Evolutionary conservation across 202 grass and related monocot genomes (phyloP).

Genomic region (Cymbopogon flexuosus): DNA sequence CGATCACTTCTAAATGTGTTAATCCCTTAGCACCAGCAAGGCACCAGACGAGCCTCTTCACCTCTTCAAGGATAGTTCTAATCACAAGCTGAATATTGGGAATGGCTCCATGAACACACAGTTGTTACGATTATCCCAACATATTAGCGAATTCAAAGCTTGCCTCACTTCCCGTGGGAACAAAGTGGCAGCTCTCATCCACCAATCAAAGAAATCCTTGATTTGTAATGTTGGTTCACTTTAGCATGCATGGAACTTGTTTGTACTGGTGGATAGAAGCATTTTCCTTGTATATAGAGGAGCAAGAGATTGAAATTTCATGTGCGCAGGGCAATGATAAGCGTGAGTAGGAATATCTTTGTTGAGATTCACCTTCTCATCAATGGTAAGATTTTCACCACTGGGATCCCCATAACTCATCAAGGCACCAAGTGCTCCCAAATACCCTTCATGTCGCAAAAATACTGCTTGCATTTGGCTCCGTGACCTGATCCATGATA

Average conservation of each 20-base stretch:
- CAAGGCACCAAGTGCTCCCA: slow-evolving; percentile 92
- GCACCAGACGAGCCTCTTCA: not conserved
- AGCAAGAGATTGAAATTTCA: not conserved
- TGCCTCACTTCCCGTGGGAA: not conserved
- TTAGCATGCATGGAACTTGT: slow-evolving; percentile 1
- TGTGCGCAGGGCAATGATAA: slow-evolving; percentile 20
- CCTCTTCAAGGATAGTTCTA: not conserved
- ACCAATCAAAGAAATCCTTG: not conserved
- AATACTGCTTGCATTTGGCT: slow-evolving; percentile 93
- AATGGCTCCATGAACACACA: not conserved
- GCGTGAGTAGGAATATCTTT: not conserved
- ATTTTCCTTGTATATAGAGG: not conserved
- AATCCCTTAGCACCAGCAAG: not conserved
- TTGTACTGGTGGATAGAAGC: not conserved
- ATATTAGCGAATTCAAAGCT: not conserved
- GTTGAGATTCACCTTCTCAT: slow-evolving; percentile 46
- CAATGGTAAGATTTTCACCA: slow-evolving; percentile 36
- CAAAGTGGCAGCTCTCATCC: not conserved
- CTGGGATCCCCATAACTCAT: slow-evolving; percentile 64
- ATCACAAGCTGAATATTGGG: not conserved
- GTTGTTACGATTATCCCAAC: not conserved
- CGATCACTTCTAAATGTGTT: not conserved
- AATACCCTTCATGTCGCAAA: slow-evolving; percentile 86
- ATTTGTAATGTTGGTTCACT: not conserved
- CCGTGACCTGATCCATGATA: slow-evolving; percentile 70